Evolutionary conservation across 73 alveolate genomes (phyloP).

Genomic region (Paraurostyla sp.): DNA sequence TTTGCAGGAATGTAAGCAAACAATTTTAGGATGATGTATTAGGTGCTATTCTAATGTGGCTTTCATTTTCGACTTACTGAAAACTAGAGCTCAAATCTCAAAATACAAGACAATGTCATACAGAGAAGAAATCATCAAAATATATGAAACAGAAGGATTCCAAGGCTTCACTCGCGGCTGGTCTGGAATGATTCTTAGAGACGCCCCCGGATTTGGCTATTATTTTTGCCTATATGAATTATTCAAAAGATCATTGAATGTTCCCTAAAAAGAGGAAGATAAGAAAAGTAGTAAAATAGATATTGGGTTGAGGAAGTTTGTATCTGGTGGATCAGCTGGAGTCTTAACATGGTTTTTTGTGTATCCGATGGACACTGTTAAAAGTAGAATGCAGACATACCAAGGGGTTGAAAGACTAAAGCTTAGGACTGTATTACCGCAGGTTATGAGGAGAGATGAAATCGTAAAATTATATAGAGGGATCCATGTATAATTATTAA

Average conservation of each 20-base stretch:
- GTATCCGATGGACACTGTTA: slow-evolving; percentile 53
- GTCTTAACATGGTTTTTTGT: slow-evolving; percentile 10
- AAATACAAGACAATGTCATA: slow-evolving; percentile 33
- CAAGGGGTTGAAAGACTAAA: not conserved
- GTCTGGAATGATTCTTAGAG: slow-evolving; percentile 36
- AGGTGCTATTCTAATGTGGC: slow-evolving; percentile 25
- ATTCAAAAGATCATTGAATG: not conserved
- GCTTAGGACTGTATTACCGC: not conserved
- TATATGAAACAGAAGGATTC: slow-evolving; percentile 32
- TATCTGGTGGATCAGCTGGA: slow-evolving; percentile 66
- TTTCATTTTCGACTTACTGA: slow-evolving; percentile 39
- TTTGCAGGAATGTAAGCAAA: slow-evolving; percentile 69
- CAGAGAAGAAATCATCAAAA: slow-evolving; percentile 50
- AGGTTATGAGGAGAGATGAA: not conserved
- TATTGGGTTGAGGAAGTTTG: not conserved
- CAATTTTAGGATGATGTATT: not conserved
- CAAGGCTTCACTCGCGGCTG: slow-evolving; percentile 44
- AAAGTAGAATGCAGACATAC: slow-evolving; percentile 20
- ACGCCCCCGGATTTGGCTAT: slow-evolving; percentile 51
- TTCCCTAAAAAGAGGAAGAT: not conserved
- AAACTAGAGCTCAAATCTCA: slow-evolving; percentile 50
- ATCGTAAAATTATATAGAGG: slow-evolving; percentile 40
- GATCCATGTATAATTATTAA: slow-evolving; percentile 22
- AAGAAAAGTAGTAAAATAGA: not conserved
- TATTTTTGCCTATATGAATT: slow-evolving; percentile 25